These are phyloP conservation scores for Clavispora fructus DNA, from an alignment of 805 yeast species.

Conservation along the genomic window DNA sequence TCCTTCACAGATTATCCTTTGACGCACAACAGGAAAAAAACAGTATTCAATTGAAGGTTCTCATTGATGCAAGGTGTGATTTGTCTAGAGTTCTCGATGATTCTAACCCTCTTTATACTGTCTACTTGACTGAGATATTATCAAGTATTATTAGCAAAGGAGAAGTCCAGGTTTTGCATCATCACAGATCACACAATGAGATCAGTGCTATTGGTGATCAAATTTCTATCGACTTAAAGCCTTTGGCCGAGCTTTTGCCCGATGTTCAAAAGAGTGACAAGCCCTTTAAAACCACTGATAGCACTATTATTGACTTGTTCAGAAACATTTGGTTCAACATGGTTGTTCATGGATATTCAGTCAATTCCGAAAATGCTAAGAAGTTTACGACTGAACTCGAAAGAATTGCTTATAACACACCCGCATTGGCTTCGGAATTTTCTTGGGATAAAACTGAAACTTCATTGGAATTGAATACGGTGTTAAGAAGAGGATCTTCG, in stretches of 20 bases:
- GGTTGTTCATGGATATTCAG: conserved; percentile 84
- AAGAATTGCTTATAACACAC: conserved; percentile 74
- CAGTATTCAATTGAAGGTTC: conserved; percentile 27
- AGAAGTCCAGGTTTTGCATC: conserved; percentile 68
- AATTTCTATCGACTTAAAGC: conserved; percentile 59
- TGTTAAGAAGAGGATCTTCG: conserved; percentile 83
- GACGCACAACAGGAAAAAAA: conserved; percentile 42
- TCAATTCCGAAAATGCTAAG: conserved; percentile 48
- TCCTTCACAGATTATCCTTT: conserved; percentile 47
- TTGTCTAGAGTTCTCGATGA: conserved; percentile 36
- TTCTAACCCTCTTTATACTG: conserved; percentile 43
- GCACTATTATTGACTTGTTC: conserved; percentile 53
- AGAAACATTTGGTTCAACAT: conserved; percentile 92
- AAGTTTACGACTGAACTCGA: conserved; percentile 46
- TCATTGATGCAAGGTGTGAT: conserved; percentile 47
- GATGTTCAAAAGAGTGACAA: conserved; percentile 34
- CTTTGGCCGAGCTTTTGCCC: conserved; percentile 75
- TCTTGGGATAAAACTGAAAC: conserved; percentile 73
- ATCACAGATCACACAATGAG: conserved; percentile 73
- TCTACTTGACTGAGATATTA: conserved; percentile 63
- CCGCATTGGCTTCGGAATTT: conserved; percentile 24
- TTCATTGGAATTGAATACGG: conserved; percentile 85
- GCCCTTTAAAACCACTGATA: conserved; percentile 43
- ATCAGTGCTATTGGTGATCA: conserved; percentile 66
- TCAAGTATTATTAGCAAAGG: conserved; percentile 69